Evolutionary conservation across 129 eudicot genomes (phyloP).

Genomic region (Heracleum sosnowskyi): DNA sequence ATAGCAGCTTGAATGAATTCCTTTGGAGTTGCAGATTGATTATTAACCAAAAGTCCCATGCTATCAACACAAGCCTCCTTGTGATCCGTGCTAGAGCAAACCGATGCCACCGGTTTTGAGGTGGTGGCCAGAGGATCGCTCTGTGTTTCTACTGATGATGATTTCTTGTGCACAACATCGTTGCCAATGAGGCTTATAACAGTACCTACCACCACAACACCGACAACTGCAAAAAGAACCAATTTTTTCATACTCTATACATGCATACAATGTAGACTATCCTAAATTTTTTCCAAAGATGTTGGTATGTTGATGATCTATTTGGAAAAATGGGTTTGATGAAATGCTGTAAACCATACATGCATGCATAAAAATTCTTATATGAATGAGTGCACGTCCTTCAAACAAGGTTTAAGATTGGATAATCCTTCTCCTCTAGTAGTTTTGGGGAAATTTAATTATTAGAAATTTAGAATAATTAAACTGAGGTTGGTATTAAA

Average conservation of each 20-base stretch:
- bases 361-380: not conserved
- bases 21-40: slow-evolving; percentile 28
- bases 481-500: slow-evolving; percentile 13
- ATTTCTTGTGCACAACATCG: slow-evolving; percentile 6
- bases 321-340: not conserved
- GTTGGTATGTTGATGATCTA: not conserved
- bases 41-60: slow-evolving; percentile 16
- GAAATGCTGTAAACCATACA: not conserved
- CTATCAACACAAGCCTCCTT: slow-evolving; percentile 28
- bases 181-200: slow-evolving; percentile 29
- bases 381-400: slow-evolving; percentile 6
- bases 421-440: not conserved
- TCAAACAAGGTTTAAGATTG: not conserved
- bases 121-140: slow-evolving; percentile 11
- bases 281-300: not conserved
- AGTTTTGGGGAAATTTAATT: not conserved
- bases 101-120: slow-evolving; percentile 24
- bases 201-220: slow-evolving; percentile 38
- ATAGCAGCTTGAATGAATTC: slow-evolving; percentile 32
- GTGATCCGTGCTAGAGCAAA: slow-evolving; percentile 29
- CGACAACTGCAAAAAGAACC: slow-evolving; percentile 22
- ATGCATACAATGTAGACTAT: not conserved
- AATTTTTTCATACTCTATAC: slow-evolving; percentile 4
- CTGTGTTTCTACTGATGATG: not conserved
- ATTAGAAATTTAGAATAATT: not conserved